phyloP scores from a whole-genome alignment of 2,329 filamentous ascomycete genomes.

The Diaporthe ilicicola region DNA sequence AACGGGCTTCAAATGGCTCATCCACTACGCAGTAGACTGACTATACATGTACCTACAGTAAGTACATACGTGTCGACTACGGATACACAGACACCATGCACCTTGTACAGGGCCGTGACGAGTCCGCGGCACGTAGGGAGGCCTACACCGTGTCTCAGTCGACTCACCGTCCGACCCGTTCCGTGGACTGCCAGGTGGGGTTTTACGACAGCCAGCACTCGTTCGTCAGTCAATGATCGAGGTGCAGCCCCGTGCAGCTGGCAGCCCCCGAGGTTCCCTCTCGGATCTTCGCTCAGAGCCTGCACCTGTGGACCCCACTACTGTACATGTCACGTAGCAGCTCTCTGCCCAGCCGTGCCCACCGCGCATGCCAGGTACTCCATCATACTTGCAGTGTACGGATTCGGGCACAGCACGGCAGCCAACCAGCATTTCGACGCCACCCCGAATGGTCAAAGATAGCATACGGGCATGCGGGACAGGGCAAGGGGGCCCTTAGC shows the following conservation, averaged over 20 bases:
- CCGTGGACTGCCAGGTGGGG: constrained; percentile 8
- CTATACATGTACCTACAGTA: not conserved
- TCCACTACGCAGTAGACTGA: not conserved
- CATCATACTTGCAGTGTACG: constrained; percentile 9
- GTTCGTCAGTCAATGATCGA: constrained; percentile 12
- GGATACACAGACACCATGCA: not conserved
- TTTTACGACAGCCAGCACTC: constrained; percentile 8
- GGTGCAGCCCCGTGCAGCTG: too few species aligned
- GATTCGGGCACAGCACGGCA: constrained; percentile 15
- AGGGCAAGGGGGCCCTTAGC: constrained; percentile 18
- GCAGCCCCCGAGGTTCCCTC: constrained; percentile 22
- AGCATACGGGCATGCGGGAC: constrained; percentile 30
- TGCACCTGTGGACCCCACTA: constrained; percentile 10
- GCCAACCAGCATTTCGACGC: constrained; percentile 21
- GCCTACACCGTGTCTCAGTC: constrained; percentile 20
- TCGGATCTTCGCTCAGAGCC: constrained; percentile 14
- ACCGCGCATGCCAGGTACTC: constrained; percentile 8
- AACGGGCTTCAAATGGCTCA: constrained; percentile 6
- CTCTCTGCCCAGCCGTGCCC: constrained; percentile 12
- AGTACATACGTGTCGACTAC: not conserved
- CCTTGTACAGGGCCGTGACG: not conserved
- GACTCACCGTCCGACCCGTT: constrained; percentile 20
- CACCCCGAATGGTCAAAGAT: constrained; percentile 30
- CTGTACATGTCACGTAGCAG: constrained; percentile 19
- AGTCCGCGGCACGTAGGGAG: not conserved